Evolutionary conservation across 495 filamentous ascomycete genomes (phyloP).

Genomic region (Viridothelium virens): DNA sequence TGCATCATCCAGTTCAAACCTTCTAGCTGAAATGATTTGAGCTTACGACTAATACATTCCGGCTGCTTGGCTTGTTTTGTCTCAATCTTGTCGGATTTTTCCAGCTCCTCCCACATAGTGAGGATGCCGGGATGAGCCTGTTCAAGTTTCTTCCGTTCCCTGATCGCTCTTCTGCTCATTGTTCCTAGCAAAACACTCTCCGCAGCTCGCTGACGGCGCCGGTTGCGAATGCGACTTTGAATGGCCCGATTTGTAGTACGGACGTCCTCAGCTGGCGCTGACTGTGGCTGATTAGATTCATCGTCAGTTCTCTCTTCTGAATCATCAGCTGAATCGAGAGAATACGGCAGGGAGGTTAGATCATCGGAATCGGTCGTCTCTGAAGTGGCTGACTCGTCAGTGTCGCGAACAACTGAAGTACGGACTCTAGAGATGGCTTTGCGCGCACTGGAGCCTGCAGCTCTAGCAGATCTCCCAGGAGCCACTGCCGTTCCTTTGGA

Average conservation of each 20-base stretch:
- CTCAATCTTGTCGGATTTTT: slow-evolving; percentile 55
- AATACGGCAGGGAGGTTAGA: not conserved
- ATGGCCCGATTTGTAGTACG: slow-evolving; percentile 9
- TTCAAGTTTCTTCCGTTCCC: slow-evolving; percentile 60
- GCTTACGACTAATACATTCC: slow-evolving; percentile 61
- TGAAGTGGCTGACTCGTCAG: slow-evolving; percentile 12
- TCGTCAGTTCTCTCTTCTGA: slow-evolving; percentile 3
- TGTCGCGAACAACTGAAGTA: not conserved
- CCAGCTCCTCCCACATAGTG: slow-evolving; percentile 77
- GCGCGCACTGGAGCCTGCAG: not conserved
- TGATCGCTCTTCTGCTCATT: slow-evolving; percentile 30
- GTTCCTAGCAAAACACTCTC: slow-evolving; percentile 22
- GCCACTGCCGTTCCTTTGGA: not conserved
- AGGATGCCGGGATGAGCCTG: slow-evolving; percentile 64
- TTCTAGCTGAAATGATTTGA: slow-evolving; percentile 90
- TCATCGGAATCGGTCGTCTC: not conserved
- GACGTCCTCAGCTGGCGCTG: not conserved
- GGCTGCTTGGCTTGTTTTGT: slow-evolving; percentile 67
- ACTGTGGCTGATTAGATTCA: not conserved
- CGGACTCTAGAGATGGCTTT: slow-evolving; percentile 2
- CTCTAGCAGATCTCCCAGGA: not conserved
- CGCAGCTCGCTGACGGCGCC: slow-evolving; percentile 17
- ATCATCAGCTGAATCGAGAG: not conserved
- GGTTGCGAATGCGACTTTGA: not conserved
- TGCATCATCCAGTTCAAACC: slow-evolving; percentile 87